phyloP scores from a whole-genome alignment of 306 rosid species.

The Inga leiocalycina region DNA sequence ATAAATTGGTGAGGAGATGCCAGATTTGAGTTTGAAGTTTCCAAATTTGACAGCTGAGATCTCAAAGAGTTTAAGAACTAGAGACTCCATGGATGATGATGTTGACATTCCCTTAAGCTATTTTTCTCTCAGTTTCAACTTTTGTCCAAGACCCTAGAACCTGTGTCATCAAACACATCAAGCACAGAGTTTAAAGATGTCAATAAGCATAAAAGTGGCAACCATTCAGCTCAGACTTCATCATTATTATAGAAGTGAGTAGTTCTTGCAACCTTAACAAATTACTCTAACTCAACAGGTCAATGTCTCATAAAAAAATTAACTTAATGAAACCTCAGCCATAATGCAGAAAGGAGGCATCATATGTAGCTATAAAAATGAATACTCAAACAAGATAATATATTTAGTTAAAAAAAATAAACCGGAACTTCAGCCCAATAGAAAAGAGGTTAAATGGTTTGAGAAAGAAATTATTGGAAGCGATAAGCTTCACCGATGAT shows the following conservation, averaged over 20 bases:
- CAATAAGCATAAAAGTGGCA: slow-evolving; percentile 10
- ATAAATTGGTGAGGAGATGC: slow-evolving; percentile 89
- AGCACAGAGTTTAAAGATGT: neutral
- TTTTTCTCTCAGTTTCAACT: neutral
- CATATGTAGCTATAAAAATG: neutral
- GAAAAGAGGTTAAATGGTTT: neutral
- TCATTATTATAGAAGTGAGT: neutral
- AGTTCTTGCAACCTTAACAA: slow-evolving; percentile 27
- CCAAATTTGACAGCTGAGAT: slow-evolving; percentile 94
- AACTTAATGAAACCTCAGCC: neutral
- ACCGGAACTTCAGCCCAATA: neutral
- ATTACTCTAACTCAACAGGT: neutral
- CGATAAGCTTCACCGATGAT: too few relatives aligned
- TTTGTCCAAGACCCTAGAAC: slow-evolving; percentile 23
- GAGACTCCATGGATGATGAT: slow-evolving; percentile 64
- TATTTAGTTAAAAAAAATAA: neutral
- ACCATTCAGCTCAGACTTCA: slow-evolving; percentile 7
- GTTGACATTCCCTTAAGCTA: slow-evolving; percentile 35
- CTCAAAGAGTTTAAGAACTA: slow-evolving; percentile 77
- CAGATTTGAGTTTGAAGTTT: slow-evolving; percentile 90
- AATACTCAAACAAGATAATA: neutral
- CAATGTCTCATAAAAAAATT: neutral
- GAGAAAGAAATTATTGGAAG: too few relatives aligned
- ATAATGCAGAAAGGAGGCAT: slow-evolving; percentile 13
- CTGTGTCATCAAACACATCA: slow-evolving; percentile 31